A percentile compares a stretch with the other conserved stretches of the same genome.
Conservation (phyloP, 2,329 filamentous ascomycete species). For the Aureobasidium sp. region DNA sequence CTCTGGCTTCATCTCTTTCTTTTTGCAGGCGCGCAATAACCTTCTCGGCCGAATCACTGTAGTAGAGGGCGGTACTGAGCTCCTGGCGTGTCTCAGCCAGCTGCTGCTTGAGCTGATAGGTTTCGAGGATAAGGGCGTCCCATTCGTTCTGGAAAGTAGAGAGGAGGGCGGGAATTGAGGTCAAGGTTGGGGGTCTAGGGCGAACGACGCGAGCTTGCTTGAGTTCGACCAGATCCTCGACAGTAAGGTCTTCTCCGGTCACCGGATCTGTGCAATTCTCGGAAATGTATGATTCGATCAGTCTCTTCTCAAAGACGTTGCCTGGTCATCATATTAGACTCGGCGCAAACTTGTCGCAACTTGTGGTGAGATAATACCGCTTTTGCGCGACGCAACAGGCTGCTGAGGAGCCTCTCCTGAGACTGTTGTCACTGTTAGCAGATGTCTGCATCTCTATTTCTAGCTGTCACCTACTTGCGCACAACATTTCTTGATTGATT, state of each 20-base stretch:
- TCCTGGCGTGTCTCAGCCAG: conserved; percentile 86
- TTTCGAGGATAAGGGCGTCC: conserved; percentile 87
- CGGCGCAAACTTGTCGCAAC: conserved; percentile 13
- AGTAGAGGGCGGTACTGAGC: conserved; percentile 86
- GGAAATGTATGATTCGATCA: conserved; percentile 90
- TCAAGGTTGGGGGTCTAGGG: conserved; percentile 84
- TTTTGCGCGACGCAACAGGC: conserved; percentile 91
- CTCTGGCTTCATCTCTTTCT: conserved; percentile 86
- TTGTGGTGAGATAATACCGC: conserved; percentile 50
- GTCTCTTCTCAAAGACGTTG: conserved; percentile 85
- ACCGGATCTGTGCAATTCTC: conserved; percentile 91
- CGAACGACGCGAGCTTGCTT: conserved; percentile 76
- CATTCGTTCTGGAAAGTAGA: conserved; percentile 97
- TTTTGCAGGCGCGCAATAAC: conserved; percentile 87
- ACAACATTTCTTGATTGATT: conserved; percentile 25
- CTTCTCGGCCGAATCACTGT: conserved; percentile 92
- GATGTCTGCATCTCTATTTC: background rate
- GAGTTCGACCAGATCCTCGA: conserved; percentile 80
- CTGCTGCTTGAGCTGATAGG: conserved; percentile 84
- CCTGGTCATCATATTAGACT: conserved; percentile 41
- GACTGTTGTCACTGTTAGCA: conserved; percentile 48
- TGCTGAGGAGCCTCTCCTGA: conserved; percentile 94
- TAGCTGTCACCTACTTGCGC: conserved; percentile 28
- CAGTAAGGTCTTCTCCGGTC: conserved; percentile 72
- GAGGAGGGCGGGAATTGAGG: conserved; percentile 90